Conservation (phyloP, 1,284 basidiomycete genomes). For the Papiliotrema nemorosa region DNA sequence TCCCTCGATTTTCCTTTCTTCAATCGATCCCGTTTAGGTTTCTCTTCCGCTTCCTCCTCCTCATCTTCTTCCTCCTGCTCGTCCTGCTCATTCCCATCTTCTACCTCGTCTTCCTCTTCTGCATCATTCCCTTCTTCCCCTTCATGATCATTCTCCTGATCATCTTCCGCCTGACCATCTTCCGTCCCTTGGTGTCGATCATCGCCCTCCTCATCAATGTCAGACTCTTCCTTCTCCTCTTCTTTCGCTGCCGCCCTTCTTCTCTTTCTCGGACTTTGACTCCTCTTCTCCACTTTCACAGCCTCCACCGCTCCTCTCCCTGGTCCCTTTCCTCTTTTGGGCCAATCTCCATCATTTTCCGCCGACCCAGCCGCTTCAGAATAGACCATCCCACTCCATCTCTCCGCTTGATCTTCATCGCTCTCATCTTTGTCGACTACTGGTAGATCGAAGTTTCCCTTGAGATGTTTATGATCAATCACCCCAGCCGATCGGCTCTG, state of each 20-base stretch:
- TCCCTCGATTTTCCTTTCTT: too few relatives aligned
- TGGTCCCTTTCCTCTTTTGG: too few relatives aligned
- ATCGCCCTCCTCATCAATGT: conserved; percentile 2
- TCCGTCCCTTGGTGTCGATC: conserved; percentile 1
- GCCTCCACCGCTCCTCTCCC: too few relatives aligned
- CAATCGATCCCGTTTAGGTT: neutral
- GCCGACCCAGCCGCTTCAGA: conserved; percentile 11
- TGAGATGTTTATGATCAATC: conserved; percentile 25
- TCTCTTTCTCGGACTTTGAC: neutral
- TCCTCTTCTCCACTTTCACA: neutral
- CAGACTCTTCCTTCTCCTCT: conserved; percentile 4
- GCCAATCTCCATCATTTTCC: conserved; percentile 6
- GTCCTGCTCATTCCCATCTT: neutral
- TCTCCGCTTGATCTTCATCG: conserved; percentile 15
- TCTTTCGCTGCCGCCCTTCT: conserved; percentile 1
- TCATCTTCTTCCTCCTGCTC: conserved; percentile 1
- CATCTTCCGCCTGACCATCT: too few relatives aligned
- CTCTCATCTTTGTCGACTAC: neutral
- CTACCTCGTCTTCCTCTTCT: neutral
- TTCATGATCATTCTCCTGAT: too few relatives aligned
- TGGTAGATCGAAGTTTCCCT: conserved; percentile 16
- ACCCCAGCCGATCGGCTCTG: conserved; percentile 16
- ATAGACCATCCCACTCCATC: conserved; percentile 15
- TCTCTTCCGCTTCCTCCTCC: conserved; percentile 4
- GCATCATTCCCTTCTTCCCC: conserved; percentile 5